Base-by-base conservation (phyloP, 345 rosid species). In the Carallia pectinifolia region DNA sequence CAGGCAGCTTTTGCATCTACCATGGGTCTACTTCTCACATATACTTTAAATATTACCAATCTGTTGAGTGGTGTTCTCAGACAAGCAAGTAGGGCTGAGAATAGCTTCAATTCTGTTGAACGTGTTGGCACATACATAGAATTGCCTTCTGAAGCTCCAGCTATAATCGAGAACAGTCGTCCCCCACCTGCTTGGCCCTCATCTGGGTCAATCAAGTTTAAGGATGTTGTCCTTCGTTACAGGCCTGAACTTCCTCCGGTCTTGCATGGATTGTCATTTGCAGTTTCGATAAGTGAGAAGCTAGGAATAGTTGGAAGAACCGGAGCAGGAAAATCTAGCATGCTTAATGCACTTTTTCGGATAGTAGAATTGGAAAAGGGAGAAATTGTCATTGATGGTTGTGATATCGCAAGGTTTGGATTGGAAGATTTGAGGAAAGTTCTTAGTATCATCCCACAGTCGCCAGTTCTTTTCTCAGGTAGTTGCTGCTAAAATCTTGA, bases 401-500 rank as follows among this genome's bases (percentile, higher is more conserved):
- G 80, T 73, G 94, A 96, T 66, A 73, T 88, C 66, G 88, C 84
- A 9, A 96, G 83, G 82, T 83, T 92, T 67, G 99, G 98, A 76
- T 75, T 96, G 70, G 83, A 76, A 87, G 99, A 96, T 78, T 79
- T 96, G 36, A 92, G 99, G 65, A 92, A 86, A 74, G 91, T 84
- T 18, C 98, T 96, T 10, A 93, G 99, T 60, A 96, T 96, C 44
- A 96, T 96, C 72, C 99, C 99, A 18, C 99, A 96, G 75, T 84
- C 98, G n/a, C 99, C 99, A 0, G 97, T 96, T 73, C 97, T 96
- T 61, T 96, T 96, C 85, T 96, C 98, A 85, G 98, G 98, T 94
- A 78, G 23, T 12, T 27, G 18, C 10, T 1, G 18, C 34, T 18
- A 18, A 37, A 60, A 60, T 27, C 13, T 7, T 6, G 19, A 44